Conservation (phyloP, 2,329 filamentous ascomycete species). For the Colletotrichum truncatum region DNA sequence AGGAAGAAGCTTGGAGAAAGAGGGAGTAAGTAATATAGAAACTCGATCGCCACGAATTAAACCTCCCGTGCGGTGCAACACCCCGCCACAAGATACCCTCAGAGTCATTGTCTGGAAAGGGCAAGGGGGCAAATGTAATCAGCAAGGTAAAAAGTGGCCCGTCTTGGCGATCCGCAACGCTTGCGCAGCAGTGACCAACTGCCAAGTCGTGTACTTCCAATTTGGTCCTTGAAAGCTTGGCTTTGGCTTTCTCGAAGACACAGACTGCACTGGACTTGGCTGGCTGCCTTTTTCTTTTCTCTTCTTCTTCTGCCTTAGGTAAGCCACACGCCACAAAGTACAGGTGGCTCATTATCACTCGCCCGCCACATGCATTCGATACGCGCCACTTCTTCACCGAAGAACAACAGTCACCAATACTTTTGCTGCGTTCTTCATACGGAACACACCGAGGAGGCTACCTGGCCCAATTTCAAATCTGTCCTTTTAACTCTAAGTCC, state of each 20-base stretch:
- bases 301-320: not conserved
- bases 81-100: not conserved
- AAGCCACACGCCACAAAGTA: slow-evolving; percentile 8
- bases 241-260: not conserved
- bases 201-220: not conserved
- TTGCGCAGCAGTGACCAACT: not conserved
- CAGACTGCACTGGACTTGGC: not conserved
- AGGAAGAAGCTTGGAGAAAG: not conserved
- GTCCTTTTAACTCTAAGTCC: not conserved
- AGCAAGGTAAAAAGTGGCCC: not conserved
- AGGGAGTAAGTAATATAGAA: not conserved
- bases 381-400: slow-evolving; percentile 15
- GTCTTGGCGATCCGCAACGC: slow-evolving; percentile 11
- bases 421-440: not conserved
- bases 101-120: not conserved
- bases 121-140: not conserved
- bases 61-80: not conserved
- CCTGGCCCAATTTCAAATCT: not conserved
- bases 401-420: not conserved
- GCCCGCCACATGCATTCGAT: slow-evolving; percentile 6
- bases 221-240: not conserved
- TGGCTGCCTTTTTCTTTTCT: not conserved
- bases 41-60: too few species aligned
- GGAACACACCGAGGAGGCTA: not conserved
- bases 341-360: slow-evolving; percentile 11